Conservation (phyloP, 176 grass and related monocot species). For the Oryza coarctata region DNA sequence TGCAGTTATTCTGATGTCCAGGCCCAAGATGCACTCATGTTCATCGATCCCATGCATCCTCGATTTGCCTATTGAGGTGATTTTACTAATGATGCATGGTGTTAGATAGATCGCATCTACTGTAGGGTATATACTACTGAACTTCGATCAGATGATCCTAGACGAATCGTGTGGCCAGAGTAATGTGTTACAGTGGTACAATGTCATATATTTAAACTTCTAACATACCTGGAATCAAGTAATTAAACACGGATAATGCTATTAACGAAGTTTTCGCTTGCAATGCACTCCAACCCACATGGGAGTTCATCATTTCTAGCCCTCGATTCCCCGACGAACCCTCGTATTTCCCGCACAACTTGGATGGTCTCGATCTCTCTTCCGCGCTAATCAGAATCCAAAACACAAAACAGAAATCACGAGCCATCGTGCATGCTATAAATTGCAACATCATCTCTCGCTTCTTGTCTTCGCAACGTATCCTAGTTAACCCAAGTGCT, state of each 20-base stretch:
- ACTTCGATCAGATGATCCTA: background rate
- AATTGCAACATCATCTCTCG: constrained; percentile 24
- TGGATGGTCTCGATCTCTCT: background rate
- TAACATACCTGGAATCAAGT: background rate
- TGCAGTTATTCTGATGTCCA: constrained; percentile 7
- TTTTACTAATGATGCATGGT: background rate
- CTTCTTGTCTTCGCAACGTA: constrained; percentile 22
- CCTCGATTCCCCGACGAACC: constrained; percentile 27
- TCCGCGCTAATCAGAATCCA: constrained; percentile 11
- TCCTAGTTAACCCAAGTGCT: background rate
- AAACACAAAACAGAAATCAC: constrained; percentile 22
- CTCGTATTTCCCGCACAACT: constrained; percentile 40
- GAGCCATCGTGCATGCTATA: constrained; percentile 17
- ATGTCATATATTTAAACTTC: background rate
- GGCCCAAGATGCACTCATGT: background rate
- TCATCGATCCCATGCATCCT: constrained; percentile 7
- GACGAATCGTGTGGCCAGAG: background rate
- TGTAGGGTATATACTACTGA: background rate
- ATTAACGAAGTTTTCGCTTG: constrained; percentile 35
- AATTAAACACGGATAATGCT: background rate
- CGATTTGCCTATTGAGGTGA: background rate
- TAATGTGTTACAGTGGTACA: background rate
- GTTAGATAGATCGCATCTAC: background rate
- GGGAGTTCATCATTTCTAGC: constrained; percentile 25
- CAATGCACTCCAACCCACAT: constrained; percentile 34